These are phyloP conservation scores for Citrus medica DNA, from an alignment of 345 rosid genomes.

Conservation along the genomic window DNA sequence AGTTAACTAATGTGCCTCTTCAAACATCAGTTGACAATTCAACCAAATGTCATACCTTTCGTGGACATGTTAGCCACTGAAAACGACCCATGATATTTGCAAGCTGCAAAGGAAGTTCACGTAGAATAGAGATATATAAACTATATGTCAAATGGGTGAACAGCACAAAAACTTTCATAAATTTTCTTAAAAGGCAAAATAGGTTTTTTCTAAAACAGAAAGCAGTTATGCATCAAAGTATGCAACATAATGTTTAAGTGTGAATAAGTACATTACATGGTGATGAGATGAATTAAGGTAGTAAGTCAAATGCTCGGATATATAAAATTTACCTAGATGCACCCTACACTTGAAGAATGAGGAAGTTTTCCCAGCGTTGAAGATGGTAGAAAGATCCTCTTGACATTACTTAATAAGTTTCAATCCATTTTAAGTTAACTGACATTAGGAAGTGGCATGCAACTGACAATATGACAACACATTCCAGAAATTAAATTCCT, in stretches of 20 bases:
- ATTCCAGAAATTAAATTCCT: neutral
- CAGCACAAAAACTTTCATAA: neutral
- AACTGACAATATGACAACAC: neutral
- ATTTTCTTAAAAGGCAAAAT: neutral
- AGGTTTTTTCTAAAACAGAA: neutral
- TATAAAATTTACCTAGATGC: neutral
- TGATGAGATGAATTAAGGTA: neutral
- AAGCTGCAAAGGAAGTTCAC: conserved; percentile 53
- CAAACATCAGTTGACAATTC: conserved; percentile 8
- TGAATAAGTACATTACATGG: neutral
- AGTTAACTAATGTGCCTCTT: neutral
- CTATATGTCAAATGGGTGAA: neutral
- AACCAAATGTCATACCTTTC: conserved; percentile 58
- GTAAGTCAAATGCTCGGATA: neutral
- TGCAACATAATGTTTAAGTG: neutral
- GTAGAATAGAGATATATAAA: neutral
- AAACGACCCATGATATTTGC: conserved; percentile 87
- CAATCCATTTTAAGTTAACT: neutral
- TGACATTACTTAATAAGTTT: neutral
- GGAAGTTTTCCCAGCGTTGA: neutral
- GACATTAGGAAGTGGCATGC: neutral
- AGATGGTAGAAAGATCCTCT: neutral
- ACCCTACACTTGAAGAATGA: conserved; percentile 3
- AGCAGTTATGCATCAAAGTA: neutral
- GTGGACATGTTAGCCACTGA: conserved; percentile 93